Conservation (phyloP, 228 moss, liverwort and hornwort genomes). For the Sphagnum fallax region DNA sequence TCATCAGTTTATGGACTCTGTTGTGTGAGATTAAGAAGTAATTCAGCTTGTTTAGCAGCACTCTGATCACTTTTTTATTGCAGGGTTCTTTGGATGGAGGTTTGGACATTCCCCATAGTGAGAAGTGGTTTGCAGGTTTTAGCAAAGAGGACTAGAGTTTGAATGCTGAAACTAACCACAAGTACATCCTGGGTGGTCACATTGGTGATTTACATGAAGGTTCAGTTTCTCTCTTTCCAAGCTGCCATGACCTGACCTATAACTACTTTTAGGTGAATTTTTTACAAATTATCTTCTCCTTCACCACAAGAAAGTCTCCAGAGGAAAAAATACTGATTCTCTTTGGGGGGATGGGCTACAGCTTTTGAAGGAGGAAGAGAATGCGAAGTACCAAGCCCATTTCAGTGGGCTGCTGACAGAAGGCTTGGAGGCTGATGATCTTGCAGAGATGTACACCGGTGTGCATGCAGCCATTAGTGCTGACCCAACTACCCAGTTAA, state of each 20-base stretch:
- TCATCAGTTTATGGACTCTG: too few relatives aligned
- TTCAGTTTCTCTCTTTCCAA: slow-evolving; percentile 5
- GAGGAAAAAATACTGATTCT: not conserved
- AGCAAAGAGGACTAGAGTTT: slow-evolving; percentile 74
- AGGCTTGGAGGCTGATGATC: slow-evolving; percentile 53
- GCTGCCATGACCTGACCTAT: too few relatives aligned
- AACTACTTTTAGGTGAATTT: too few relatives aligned
- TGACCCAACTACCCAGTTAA: slow-evolving; percentile 55
- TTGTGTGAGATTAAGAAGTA: too few relatives aligned
- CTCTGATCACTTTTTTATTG: too few relatives aligned
- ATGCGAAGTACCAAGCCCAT: slow-evolving; percentile 73
- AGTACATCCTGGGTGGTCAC: slow-evolving; percentile 48
- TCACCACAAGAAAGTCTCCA: too few relatives aligned
- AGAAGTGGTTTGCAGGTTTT: slow-evolving; percentile 87
- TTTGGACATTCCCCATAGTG: slow-evolving; percentile 83
- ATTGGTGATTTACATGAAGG: slow-evolving; percentile 57
- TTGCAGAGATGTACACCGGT: slow-evolving; percentile 55
- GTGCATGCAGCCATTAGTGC: slow-evolving; percentile 81
- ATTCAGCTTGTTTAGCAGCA: too few relatives aligned
- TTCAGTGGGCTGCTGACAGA: slow-evolving; percentile 53
- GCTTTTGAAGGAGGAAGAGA: slow-evolving; percentile 80
- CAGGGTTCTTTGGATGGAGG: slow-evolving; percentile 93
- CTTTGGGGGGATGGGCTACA: slow-evolving; percentile 8
- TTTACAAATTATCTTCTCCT: too few relatives aligned
- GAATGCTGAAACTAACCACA: slow-evolving; percentile 71